Percentiles rank a stretch among this genome's conserved stretches.
Evolutionary conservation across 75 land plant species (phyloP).

Genomic region (Cupressus sempervirens): DNA sequence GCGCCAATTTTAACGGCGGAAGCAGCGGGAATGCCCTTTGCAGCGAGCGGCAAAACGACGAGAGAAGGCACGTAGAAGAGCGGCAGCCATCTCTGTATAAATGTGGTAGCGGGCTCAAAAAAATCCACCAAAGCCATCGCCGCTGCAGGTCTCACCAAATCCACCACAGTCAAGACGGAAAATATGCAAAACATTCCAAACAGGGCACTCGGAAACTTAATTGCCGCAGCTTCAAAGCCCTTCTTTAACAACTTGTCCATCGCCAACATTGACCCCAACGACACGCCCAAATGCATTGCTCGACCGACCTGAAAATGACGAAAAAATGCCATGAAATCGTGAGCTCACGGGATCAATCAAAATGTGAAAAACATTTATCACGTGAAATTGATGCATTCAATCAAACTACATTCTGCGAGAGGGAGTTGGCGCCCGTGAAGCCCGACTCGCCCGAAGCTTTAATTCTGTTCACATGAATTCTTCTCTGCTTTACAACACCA

Average conservation of each 20-base stretch:
- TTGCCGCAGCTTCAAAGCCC: constrained; percentile 59
- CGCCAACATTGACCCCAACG: constrained; percentile 74
- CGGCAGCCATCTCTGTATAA: constrained; percentile 97
- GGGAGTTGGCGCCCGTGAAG: neutral
- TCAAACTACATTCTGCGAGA: neutral
- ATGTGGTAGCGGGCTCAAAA: constrained; percentile 81
- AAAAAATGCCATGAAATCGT: neutral
- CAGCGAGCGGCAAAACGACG: constrained; percentile 90
- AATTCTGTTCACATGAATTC: neutral
- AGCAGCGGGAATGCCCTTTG: constrained; percentile 85
- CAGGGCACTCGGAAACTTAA: constrained; percentile 90
- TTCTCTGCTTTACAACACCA: neutral
- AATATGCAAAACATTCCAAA: constrained; percentile 98
- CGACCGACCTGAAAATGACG: constrained; percentile 46
- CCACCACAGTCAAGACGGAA: constrained; percentile 49
- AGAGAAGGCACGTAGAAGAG: constrained; percentile 94
- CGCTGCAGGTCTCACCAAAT: constrained; percentile 43
- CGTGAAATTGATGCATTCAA: neutral
- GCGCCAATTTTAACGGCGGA: constrained; percentile 76
- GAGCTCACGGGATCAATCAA: neutral
- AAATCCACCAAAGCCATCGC: constrained; percentile 55
- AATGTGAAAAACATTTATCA: neutral
- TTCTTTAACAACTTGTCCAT: constrained; percentile 70
- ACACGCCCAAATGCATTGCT: constrained; percentile 60
- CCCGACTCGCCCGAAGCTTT: neutral